Base-by-base conservation (phyloP, 345 rosid species). In the Hibiscus mutabilis region DNA sequence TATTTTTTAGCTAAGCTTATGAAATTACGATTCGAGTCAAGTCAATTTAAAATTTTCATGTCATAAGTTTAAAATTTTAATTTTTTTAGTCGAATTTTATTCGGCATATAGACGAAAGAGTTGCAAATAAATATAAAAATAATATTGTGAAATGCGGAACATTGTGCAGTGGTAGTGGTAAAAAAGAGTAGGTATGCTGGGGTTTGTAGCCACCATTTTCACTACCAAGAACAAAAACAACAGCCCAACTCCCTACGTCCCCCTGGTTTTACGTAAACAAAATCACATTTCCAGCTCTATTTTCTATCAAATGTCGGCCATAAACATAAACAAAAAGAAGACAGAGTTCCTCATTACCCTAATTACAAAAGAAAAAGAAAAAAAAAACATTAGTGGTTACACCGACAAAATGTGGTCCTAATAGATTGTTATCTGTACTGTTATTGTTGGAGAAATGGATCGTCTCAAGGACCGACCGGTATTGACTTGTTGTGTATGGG, bases 401-500 rank as follows among this genome's bases (percentile, higher is more conserved):
- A 8, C 35, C 8, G 33, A 61, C 44, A 61, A 61, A 61, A 61
- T n/a, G 44, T 33, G 44, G 18, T 61, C 47, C 66, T 33, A 9
- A 33, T 31, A 18, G 15, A 33, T 4, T 33, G 66, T 61, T 33
- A 37, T 15, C 66, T 35, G 47, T 61, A 61, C 66, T 33, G 25
- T 61, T 35, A 37, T 56, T 15, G 55, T 4, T 4, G 52, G 13
- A 47, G 15, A 3, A 55, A 18, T 19, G 13, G 59, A 60, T 56
- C 46, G 6, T 21, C 8, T 35, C 74, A 71, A 37, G 74, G 74
- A 71, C 19, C 63, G 24, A 70, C 55, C 22, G 65, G 74, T 11
- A 59, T 21, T 2, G 74, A 59, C 46, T 71, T 71, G 74, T 71
- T 71, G 29, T 71, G 74, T 46, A 71, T 71, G 57, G 74, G 74